Evolutionary conservation across 192 early-diverging fungal species (phyloP).

Genomic region (Coemansia sp.): DNA sequence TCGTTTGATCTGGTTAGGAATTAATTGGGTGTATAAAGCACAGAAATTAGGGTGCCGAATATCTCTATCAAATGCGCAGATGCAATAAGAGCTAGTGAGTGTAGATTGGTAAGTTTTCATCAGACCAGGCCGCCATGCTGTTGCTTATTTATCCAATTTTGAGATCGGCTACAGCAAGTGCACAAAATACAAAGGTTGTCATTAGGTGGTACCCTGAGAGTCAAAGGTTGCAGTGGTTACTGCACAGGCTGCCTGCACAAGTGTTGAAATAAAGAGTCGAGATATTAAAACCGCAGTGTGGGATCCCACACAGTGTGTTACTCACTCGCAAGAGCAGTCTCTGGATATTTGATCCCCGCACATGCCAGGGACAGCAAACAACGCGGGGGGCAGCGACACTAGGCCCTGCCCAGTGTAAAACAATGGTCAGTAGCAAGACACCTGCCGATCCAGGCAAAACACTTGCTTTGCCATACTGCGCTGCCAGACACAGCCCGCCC

Average conservation of each 20-base stretch:
- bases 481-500: background rate
- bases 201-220: constrained; percentile 12
- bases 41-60: background rate
- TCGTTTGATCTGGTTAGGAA: background rate
- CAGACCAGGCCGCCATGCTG: background rate
- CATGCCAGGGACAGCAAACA: background rate
- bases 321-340: constrained; percentile 14
- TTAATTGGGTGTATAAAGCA: background rate
- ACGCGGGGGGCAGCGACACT: background rate
- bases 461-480: constrained; percentile 1
- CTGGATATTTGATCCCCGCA: background rate
- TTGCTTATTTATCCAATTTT: constrained; percentile 12
- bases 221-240: background rate
- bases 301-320: constrained; percentile 30
- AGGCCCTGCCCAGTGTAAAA: constrained; percentile 9
- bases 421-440: constrained; percentile 14
- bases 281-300: background rate
- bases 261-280: background rate
- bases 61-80: constrained; percentile 19
- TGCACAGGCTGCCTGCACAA: background rate
- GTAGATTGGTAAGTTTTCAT: constrained; percentile 6
- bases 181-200: background rate
- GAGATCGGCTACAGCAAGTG: background rate
- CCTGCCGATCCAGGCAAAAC: constrained; percentile 7
- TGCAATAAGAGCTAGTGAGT: background rate